Conservation (phyloP, 306 rosid species). For the Glycine tomentella region DNA sequence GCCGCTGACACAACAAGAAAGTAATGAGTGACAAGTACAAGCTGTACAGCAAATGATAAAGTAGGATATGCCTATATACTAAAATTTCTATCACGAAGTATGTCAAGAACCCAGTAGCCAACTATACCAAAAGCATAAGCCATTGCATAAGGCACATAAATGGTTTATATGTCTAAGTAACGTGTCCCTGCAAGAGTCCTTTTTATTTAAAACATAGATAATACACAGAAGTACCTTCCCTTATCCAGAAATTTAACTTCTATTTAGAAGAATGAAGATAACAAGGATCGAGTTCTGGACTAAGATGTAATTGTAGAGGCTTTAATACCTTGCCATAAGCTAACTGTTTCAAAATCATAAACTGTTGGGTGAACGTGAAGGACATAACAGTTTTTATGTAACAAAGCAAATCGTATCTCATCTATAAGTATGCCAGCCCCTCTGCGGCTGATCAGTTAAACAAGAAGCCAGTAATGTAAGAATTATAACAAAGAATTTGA, state of each 20-base stretch:
- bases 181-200: neutral
- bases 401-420: slow-evolving; percentile 21
- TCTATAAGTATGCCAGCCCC: neutral
- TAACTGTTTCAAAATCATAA: neutral
- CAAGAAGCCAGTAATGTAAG: neutral
- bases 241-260: slow-evolving; percentile 2
- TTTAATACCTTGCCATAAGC: neutral
- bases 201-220: neutral
- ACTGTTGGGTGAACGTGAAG: neutral
- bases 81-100: slow-evolving; percentile 8
- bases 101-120: neutral
- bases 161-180: neutral
- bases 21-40: slow-evolving; percentile 38
- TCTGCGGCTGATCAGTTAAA: slow-evolving; percentile 7
- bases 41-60: neutral
- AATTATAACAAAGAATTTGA: no score
- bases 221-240: neutral
- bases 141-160: neutral
- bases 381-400: neutral
- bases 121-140: slow-evolving; percentile 23
- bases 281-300: neutral
- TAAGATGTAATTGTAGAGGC: neutral
- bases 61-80: neutral
- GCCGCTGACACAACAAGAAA: slow-evolving; percentile 58
- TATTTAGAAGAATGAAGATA: neutral